Percentiles rank a stretch among this genome's conserved stretches.
phyloP scores from a whole-genome alignment of 768 basidiomycete species.

The Antrodiella citrinella region DNA sequence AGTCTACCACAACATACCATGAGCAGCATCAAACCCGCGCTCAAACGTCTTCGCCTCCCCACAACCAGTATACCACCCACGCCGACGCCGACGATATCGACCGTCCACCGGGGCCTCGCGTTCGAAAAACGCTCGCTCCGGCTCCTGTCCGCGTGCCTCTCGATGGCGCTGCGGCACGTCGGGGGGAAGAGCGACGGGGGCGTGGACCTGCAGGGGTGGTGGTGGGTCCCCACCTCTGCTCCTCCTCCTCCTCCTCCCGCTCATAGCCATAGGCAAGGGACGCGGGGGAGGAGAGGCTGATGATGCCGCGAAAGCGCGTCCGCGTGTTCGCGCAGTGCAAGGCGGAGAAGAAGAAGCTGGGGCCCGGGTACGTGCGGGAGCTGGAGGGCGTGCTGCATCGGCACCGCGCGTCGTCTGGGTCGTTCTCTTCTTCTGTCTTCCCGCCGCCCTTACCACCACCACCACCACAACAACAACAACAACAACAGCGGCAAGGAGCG shows the following conservation, averaged over 20 bases:
- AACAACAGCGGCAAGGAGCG: background rate
- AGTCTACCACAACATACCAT: background rate
- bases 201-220: slow-evolving; percentile 85
- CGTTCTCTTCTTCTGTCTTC: background rate
- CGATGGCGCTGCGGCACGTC: slow-evolving; percentile 72
- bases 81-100: slow-evolving; percentile 30
- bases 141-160: slow-evolving; percentile 54
- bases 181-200: slow-evolving; percentile 91
- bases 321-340: slow-evolving; percentile 88
- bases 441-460: background rate
- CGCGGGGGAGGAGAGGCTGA: background rate
- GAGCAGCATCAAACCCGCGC: background rate
- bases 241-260: slow-evolving; percentile 2
- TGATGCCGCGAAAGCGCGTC: slow-evolving; percentile 39
- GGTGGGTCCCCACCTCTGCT: slow-evolving; percentile 61
- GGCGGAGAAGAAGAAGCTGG: slow-evolving; percentile 74
- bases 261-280: background rate
- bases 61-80: background rate
- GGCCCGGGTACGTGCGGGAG: slow-evolving; percentile 79
- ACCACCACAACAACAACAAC: slow-evolving; percentile 5
- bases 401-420: slow-evolving; percentile 20
- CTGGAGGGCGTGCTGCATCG: slow-evolving; percentile 81
- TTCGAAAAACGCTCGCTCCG: slow-evolving; percentile 67
- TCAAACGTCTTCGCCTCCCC: background rate
- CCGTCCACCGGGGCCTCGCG: slow-evolving; percentile 58